Conservation (phyloP, 1,139 yeast species). For the Pichia sp. region DNA sequence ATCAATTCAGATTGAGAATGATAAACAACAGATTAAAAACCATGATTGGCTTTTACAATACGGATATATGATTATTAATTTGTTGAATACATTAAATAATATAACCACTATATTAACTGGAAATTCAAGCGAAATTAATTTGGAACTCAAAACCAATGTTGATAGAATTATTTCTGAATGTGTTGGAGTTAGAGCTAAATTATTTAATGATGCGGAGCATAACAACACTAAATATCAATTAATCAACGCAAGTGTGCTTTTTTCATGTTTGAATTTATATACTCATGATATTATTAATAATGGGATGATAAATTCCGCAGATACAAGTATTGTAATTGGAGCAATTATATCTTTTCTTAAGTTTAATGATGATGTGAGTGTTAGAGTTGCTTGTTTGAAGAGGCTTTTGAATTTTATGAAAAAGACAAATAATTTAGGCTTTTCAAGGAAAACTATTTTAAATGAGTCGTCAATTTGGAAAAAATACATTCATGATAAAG, state of each 20-base stretch:
- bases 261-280: slow-evolving; percentile 4
- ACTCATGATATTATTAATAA: slow-evolving; percentile 1
- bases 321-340: background rate
- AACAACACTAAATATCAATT: slow-evolving; percentile 2
- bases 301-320: background rate
- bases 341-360: slow-evolving; percentile 2
- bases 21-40: background rate
- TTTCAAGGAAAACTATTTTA: background rate
- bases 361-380: slow-evolving; percentile 4
- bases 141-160: background rate
- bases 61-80: slow-evolving; percentile 4
- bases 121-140: background rate
- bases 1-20: slow-evolving; percentile 1
- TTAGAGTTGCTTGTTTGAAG: slow-evolving; percentile 2
- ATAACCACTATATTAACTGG: slow-evolving; percentile 5
- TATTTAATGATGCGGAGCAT: background rate
- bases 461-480: slow-evolving; percentile 8
- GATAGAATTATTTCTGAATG: slow-evolving; percentile 2
- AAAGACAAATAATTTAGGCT: background rate
- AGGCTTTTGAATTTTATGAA: background rate
- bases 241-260: slow-evolving; percentile 2
- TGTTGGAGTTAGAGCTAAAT: slow-evolving; percentile 1
- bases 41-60: slow-evolving; percentile 8
- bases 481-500: slow-evolving; percentile 7
- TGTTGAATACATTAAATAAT: background rate